A percentile compares a stretch with the other conserved stretches of the same genome.
Conservation (phyloP, 129 eudicot genomes). For the Tagetes erecta region DNA sequence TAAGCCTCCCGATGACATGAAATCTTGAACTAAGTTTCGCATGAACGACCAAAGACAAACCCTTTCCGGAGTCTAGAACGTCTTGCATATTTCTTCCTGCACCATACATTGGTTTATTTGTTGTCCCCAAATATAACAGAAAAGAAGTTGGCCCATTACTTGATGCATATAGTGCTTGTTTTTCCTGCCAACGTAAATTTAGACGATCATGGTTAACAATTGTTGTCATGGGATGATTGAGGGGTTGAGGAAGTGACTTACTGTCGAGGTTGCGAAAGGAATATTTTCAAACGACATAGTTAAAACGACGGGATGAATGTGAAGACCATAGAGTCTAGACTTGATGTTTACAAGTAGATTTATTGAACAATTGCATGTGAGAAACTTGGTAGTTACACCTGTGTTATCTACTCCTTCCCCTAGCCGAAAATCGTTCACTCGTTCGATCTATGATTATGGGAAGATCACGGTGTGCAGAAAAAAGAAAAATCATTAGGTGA, state of each 20-base stretch:
- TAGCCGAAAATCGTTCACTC: slow-evolving; percentile 49
- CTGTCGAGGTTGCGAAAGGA: slow-evolving; percentile 58
- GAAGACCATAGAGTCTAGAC: slow-evolving; percentile 70
- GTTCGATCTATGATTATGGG: slow-evolving; percentile 34
- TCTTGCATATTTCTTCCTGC: slow-evolving; percentile 90
- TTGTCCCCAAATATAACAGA: slow-evolving; percentile 50
- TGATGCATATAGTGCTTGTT: slow-evolving; percentile 45
- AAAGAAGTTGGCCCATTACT: slow-evolving; percentile 42
- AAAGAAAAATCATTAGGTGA: background rate
- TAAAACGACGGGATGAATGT: slow-evolving; percentile 53
- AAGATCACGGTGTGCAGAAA: background rate
- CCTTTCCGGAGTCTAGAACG: slow-evolving; percentile 57
- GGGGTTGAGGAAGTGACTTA: slow-evolving; percentile 25
- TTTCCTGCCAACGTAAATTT: slow-evolving; percentile 35
- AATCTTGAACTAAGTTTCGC: slow-evolving; percentile 50
- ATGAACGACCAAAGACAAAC: slow-evolving; percentile 46
- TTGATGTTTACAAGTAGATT: slow-evolving; percentile 55
- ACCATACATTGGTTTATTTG: slow-evolving; percentile 76
- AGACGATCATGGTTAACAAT: background rate
- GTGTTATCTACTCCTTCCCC: slow-evolving; percentile 76
- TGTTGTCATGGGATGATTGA: background rate
- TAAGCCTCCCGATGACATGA: slow-evolving; percentile 54
- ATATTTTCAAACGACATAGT: slow-evolving; percentile 47
- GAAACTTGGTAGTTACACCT: slow-evolving; percentile 67
- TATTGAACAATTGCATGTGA: slow-evolving; percentile 54